Evolutionary conservation across 768 basidiomycete genomes (phyloP).

Genomic region (Sutorius australiensis): DNA sequence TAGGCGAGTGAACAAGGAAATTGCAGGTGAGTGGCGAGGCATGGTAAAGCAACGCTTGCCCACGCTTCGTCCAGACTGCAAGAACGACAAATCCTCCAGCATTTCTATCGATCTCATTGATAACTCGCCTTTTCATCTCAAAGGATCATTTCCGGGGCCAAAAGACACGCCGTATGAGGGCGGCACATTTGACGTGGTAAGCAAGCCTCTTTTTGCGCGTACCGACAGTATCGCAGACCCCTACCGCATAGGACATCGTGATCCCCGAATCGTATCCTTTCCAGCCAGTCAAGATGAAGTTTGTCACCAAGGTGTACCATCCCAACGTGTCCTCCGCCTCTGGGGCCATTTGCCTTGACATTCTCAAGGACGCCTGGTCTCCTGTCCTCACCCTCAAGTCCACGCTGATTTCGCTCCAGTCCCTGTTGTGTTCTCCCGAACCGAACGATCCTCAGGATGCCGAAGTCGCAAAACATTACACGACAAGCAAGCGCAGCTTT

Average conservation of each 20-base stretch:
- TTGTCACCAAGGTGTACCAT: constrained; percentile 94
- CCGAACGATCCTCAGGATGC: constrained; percentile 97
- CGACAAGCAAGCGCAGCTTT: constrained; percentile 81
- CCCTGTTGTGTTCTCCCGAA: constrained; percentile 88
- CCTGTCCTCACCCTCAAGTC: constrained; percentile 95
- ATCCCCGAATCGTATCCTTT: constrained; percentile 91
- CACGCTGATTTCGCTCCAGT: constrained; percentile 92
- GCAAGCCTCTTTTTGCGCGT: constrained; percentile 29
- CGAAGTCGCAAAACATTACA: constrained; percentile 96
- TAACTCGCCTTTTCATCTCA: constrained; percentile 87
- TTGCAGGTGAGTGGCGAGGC: constrained; percentile 56
- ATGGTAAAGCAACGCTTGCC: constrained; percentile 5
- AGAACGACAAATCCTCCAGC: constrained; percentile 88
- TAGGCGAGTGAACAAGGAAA: constrained; percentile 92
- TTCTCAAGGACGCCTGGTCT: constrained; percentile 85
- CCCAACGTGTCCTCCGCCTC: constrained; percentile 93
- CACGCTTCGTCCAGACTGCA: constrained; percentile 62
- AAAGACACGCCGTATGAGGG: constrained; percentile 93
- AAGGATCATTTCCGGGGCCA: constrained; percentile 88
- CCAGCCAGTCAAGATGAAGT: constrained; percentile 97
- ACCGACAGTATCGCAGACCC: constrained; percentile 1
- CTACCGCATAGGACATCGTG: constrained; percentile 67
- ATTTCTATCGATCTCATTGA: constrained; percentile 86
- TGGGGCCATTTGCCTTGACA: constrained; percentile 93
- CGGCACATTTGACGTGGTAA: constrained; percentile 85